phyloP scores from a whole-genome alignment of 306 rosid species.

The Albizia julibrissin region DNA sequence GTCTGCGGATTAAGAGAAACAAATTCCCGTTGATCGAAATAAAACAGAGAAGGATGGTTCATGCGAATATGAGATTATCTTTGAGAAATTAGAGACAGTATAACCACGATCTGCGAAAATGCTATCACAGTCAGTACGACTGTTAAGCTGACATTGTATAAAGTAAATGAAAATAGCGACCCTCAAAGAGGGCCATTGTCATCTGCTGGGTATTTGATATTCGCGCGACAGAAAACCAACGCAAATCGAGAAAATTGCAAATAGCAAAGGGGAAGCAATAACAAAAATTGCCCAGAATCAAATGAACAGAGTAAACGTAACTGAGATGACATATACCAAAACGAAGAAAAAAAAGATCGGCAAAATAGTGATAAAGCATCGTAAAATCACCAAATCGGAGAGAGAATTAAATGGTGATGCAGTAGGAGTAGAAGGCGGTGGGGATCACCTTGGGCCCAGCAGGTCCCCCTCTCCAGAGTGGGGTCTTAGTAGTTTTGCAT shows the following conservation, averaged over 20 bases:
- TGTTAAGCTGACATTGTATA: not conserved
- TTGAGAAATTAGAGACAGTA: not conserved
- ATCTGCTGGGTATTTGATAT: not conserved
- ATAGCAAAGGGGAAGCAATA: not conserved
- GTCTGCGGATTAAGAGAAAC: constrained; percentile 45
- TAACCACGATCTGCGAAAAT: not conserved
- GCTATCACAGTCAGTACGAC: not conserved
- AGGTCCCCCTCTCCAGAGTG: constrained; percentile 67
- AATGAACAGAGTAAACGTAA: not conserved
- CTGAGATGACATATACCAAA: not conserved
- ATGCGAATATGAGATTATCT: not conserved
- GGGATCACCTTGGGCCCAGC: constrained; percentile 58
- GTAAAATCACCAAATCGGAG: not conserved
- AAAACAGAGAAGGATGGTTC: not conserved
- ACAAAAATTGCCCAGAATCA: not conserved
- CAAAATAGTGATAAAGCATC: not conserved
- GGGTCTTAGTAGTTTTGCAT: constrained; percentile 57
- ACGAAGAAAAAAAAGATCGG: not conserved
- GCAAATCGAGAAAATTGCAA: not conserved
- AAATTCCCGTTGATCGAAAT: not conserved
- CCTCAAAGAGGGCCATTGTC: not conserved
- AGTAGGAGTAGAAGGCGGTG: not conserved
- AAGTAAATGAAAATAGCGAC: not conserved
- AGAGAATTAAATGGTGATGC: not conserved
- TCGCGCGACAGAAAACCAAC: no score